phyloP scores from a whole-genome alignment of 805 yeast genomes.

The Hanseniaspora lachancei region DNA sequence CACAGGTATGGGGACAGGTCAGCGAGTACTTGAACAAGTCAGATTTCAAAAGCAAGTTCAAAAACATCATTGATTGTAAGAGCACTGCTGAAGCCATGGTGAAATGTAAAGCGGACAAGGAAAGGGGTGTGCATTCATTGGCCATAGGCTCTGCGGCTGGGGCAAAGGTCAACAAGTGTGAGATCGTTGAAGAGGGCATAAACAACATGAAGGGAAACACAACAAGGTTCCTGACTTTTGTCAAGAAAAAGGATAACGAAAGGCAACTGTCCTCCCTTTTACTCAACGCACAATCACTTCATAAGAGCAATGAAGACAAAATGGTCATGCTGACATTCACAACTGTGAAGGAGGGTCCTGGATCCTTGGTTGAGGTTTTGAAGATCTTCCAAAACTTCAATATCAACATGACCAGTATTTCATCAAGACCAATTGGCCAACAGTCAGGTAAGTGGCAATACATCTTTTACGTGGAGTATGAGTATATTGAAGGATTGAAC shows the following conservation, averaged over 20 bases:
- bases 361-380: slow-evolving; percentile 58
- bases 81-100: slow-evolving; percentile 84
- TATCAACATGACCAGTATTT: slow-evolving; percentile 57
- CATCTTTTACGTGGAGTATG: slow-evolving; percentile 61
- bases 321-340: slow-evolving; percentile 54
- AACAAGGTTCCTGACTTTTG: slow-evolving; percentile 68
- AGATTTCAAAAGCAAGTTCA: slow-evolving; percentile 24
- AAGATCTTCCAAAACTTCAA: slow-evolving; percentile 40
- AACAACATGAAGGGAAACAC: slow-evolving; percentile 69
- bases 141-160: slow-evolving; percentile 68
- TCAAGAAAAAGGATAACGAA: background rate
- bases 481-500: slow-evolving; percentile 24
- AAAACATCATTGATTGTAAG: slow-evolving; percentile 44
- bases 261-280: background rate
- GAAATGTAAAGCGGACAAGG: slow-evolving; percentile 32
- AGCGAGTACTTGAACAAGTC: slow-evolving; percentile 36
- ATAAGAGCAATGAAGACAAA: background rate
- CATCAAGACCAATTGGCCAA: slow-evolving; percentile 54
- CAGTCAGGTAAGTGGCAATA: slow-evolving; percentile 52
- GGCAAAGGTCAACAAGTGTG: slow-evolving; percentile 43
- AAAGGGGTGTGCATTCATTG: slow-evolving; percentile 33
- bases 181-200: slow-evolving; percentile 41
- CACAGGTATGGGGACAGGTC: slow-evolving; percentile 97
- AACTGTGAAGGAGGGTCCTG: slow-evolving; percentile 52
- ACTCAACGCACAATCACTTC: background rate